Evolutionary conservation across 1,284 basidiomycete species (phyloP), one percentile per base, ranked within the genome.

Genomic region (Coniferiporia weirii): DNA sequence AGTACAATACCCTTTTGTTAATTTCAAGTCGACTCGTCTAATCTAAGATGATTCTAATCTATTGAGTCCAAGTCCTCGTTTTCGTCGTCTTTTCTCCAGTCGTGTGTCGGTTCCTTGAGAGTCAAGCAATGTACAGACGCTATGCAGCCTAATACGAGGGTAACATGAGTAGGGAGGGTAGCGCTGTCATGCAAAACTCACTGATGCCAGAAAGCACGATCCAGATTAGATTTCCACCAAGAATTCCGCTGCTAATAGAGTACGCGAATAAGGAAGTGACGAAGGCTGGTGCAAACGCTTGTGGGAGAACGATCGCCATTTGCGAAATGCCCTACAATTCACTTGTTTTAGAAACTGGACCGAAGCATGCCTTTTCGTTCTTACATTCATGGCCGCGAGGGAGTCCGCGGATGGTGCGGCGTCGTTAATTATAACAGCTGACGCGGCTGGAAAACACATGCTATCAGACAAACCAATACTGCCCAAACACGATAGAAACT

Each of bases 201-300:
- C 58, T 34, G 32, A 56, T 32, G 19, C 27, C 34, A 6, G 56
- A 46, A 15, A 56, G 43, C 17, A 59, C 43, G n/a, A 61, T 32
- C 45, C 49, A 61, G 32, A 59, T 59, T 4, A 61, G 51, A 40
- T 61, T 54, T 8, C 60, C 60, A 1, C 48, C 38, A 7, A 56
- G 34, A 10, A 61, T 55, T 22, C 43, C 35, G n/a, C 47, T 62
- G 22, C 58, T 57, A 17, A 64, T 54, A 8, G 65, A 67, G 45
- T 53, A 62, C 13, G 65, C 65, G 40, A 65, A 66, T 3, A 64
- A 36, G 9, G 65, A 66, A 13, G 61, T 66, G 0, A 62, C 61
- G 36, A 63, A 56, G 4, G 64, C 65, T 12, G 65, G 65, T 2
- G 64, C 57, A 17, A 66, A 43, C 19, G 64, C 62, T 55, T 64